A percentile compares a stretch with the other conserved stretches of the same genome.
Evolutionary conservation across 2,329 filamentous ascomycete species (phyloP).

Genomic region (Emmonsiellopsis sp.): DNA sequence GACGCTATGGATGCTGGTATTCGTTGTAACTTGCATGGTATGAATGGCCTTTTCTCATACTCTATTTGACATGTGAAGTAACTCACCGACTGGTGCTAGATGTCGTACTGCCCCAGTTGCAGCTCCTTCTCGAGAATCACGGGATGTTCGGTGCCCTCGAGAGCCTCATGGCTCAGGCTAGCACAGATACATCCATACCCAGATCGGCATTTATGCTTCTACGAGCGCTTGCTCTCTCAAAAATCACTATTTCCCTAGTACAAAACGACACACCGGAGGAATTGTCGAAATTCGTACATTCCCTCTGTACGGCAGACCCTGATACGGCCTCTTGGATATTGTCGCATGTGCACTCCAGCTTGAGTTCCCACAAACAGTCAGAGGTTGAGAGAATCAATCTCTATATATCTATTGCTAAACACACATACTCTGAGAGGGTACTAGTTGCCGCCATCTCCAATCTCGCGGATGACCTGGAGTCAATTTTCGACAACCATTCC

Average conservation of each 20-base stretch:
- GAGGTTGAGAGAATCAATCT: slow-evolving; percentile 18
- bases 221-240: neutral
- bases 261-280: neutral
- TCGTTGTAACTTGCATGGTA: slow-evolving; percentile 22
- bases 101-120: neutral
- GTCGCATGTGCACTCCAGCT: slow-evolving; percentile 19
- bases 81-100: neutral
- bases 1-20: slow-evolving; percentile 26
- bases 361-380: slow-evolving; percentile 15
- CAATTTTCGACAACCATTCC: slow-evolving; percentile 14
- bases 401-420: slow-evolving; percentile 23
- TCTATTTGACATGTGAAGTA: neutral
- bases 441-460: slow-evolving; percentile 22
- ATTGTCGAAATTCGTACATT: neutral
- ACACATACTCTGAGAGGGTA: slow-evolving; percentile 16
- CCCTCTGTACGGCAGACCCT: neutral
- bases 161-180: neutral
- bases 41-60: neutral
- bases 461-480: slow-evolving; percentile 24
- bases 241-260: neutral
- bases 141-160: neutral
- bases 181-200: neutral
- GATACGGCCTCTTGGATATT: slow-evolving; percentile 20
- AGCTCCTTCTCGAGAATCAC: neutral
- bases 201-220: neutral